phyloP scores from a whole-genome alignment of 345 rosid species.

The Bruguiera sexangula region DNA sequence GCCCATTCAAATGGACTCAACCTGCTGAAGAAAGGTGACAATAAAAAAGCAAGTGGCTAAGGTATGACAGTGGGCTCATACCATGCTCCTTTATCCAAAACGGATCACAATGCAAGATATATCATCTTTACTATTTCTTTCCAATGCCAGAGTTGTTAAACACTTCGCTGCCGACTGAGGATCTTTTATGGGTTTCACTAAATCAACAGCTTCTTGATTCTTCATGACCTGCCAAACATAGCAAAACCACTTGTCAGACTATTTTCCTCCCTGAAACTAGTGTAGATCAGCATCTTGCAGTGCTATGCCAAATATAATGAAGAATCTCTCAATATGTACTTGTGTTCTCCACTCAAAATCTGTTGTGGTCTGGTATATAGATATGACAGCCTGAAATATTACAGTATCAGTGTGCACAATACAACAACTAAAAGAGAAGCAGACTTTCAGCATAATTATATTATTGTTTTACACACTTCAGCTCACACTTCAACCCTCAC shows the following conservation, averaged over 20 bases:
- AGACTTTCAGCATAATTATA: no score
- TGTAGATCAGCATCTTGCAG: not conserved
- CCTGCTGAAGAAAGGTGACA: slow-evolving; percentile 15
- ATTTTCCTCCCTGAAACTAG: no score
- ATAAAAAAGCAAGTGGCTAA: not conserved
- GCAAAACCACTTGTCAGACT: not conserved
- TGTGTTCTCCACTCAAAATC: not conserved
- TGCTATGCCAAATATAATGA: not conserved
- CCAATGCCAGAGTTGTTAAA: slow-evolving; percentile 47
- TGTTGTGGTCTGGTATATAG: not conserved
- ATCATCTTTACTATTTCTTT: slow-evolving; percentile 56
- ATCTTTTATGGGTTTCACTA: slow-evolving; percentile 46
- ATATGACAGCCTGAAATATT: no score
- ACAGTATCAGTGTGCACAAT: no score
- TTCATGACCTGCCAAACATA: slow-evolving; percentile 37
- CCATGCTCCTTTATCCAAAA: slow-evolving; percentile 32
- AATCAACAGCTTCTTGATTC: slow-evolving; percentile 43
- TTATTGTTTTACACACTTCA: no score
- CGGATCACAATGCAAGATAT: slow-evolving; percentile 61
- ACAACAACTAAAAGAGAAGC: no score
- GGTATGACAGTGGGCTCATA: not conserved
- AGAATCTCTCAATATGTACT: not conserved
- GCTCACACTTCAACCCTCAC: no score
- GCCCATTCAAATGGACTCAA: slow-evolving; percentile 17
- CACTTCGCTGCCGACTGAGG: slow-evolving; percentile 58